Evolutionary conservation across 1,139 yeast species (phyloP), one percentile per base, ranked within the genome.

Genomic region (Nakaseomyces nivariensis): DNA sequence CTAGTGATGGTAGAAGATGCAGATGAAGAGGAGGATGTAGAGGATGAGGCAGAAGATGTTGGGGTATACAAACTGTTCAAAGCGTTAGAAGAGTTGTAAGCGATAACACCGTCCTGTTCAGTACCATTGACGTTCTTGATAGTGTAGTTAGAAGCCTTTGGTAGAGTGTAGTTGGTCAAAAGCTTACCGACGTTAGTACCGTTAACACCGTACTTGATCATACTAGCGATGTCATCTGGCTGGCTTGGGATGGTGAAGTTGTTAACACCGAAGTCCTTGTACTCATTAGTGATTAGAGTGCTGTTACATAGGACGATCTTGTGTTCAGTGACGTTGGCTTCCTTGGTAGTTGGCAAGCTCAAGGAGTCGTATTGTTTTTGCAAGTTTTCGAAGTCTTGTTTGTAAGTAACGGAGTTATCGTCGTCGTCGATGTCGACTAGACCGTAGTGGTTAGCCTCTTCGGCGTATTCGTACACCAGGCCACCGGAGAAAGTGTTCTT

Each of bases 361-460:
- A 75, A 64, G 45, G 69, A 59, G 22, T 70, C 64, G 62, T 75
- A 75, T 58, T 79, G 77, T 11, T 68, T 53, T 66, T 77, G 70
- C 60, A 84, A 74, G 60, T 82, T 77, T 54, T 66, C 69, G 67
- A 72, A 85, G 65, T 85, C 95, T 8, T 67, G 65, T 54, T 74
- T 68, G 48, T 76, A 71, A 43, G 72, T 67, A 22, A 81, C 71
- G 3, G 63, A 51, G n/a, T 65, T 66, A 50, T 74, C 74, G 33
- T 61, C 58, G 43, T 60, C 63, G 48, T 70, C 71, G 50, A 85
- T 69, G 27, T 74, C 68, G 17, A 84, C 92, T 58, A 85, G 72
- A 36, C 95, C 95, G 60, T 83, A 85, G 64, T 81, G 69, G 62
- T 82, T 78, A 27, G 73, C 73, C 63, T 85, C 92, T 59, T 83